phyloP scores from a whole-genome alignment of 169 alveolate genomes.

The Plasmodium malariae region DNA sequence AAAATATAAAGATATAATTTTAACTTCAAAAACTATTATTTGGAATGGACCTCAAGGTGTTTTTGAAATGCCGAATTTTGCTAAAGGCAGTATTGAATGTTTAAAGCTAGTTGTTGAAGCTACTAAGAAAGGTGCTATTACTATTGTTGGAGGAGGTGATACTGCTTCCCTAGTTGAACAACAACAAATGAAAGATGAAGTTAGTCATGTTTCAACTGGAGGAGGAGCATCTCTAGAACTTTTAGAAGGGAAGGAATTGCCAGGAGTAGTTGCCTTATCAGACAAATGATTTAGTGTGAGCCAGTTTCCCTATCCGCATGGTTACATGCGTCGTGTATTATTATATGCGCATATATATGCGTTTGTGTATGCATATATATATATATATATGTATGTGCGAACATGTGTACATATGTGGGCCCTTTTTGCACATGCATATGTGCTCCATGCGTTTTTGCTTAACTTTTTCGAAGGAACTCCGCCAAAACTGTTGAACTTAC shows the following conservation, averaged over 20 bases:
- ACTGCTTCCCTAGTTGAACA: constrained; percentile 94
- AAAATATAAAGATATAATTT: constrained; percentile 86
- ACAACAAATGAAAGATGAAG: constrained; percentile 87
- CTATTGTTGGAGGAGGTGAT: constrained; percentile 98
- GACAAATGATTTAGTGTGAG: no score
- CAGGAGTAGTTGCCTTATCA: constrained; percentile 95
- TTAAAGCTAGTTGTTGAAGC: constrained; percentile 93
- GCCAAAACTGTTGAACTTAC: no score
- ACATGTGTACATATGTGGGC: no score
- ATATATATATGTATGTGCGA: not conserved
- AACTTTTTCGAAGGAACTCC: no score
- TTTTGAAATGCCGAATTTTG: constrained; percentile 93
- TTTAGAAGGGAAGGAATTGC: constrained; percentile 97
- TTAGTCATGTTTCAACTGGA: constrained; percentile 98
- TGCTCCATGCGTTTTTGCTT: no score
- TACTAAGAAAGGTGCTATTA: constrained; percentile 93
- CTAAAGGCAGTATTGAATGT: constrained; percentile 92
- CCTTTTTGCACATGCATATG: no score
- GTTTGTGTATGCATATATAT: not conserved
- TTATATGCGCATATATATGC: not conserved
- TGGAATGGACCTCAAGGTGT: constrained; percentile 99
- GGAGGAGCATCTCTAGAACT: constrained; percentile 99
- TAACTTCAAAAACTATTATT: constrained; percentile 92
- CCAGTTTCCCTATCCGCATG: no score
- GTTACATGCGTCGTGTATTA: not conserved